phyloP scores from a whole-genome alignment of 805 yeast species.

The Candida hungchunana region DNA sequence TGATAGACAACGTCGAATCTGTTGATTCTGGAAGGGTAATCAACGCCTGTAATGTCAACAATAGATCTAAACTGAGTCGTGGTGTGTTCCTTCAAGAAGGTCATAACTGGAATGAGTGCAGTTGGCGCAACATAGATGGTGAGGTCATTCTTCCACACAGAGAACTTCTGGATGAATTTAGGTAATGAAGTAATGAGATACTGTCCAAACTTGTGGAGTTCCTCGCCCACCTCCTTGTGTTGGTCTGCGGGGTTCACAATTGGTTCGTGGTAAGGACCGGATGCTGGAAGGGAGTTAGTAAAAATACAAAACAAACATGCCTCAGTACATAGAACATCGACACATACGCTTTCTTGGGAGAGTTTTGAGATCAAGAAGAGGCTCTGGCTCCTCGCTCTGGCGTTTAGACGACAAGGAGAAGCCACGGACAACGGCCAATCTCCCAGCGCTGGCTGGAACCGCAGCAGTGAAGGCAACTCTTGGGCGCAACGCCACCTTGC shows the following conservation, averaged over 20 bases:
- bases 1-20: slow-evolving; percentile 87
- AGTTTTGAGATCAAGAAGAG: slow-evolving; percentile 17
- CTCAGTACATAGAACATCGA: not conserved
- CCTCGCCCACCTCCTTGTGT: slow-evolving; percentile 61
- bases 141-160: slow-evolving; percentile 90
- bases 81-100: slow-evolving; percentile 72
- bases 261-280: slow-evolving; percentile 20
- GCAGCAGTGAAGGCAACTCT: not conserved
- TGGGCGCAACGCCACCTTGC: not conserved
- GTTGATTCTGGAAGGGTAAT: slow-evolving; percentile 77
- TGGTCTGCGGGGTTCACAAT: slow-evolving; percentile 75
- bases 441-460: not conserved
- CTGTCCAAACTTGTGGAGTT: slow-evolving; percentile 75
- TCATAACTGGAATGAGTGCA: slow-evolving; percentile 66
- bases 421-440: not conserved
- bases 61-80: slow-evolving; percentile 75
- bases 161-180: slow-evolving; percentile 74
- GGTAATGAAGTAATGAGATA: slow-evolving; percentile 77
- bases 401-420: slow-evolving; percentile 3
- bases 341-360: slow-evolving; percentile 22
- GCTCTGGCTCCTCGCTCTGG: slow-evolving; percentile 14
- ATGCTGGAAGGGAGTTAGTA: slow-evolving; percentile 12
- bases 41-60: slow-evolving; percentile 82
- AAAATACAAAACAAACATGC: not conserved
- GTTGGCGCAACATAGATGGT: slow-evolving; percentile 70